These are phyloP conservation scores for Mortierella sp. DNA, from an alignment of 371 early-diverging fungal species.

Conservation along the genomic window DNA sequence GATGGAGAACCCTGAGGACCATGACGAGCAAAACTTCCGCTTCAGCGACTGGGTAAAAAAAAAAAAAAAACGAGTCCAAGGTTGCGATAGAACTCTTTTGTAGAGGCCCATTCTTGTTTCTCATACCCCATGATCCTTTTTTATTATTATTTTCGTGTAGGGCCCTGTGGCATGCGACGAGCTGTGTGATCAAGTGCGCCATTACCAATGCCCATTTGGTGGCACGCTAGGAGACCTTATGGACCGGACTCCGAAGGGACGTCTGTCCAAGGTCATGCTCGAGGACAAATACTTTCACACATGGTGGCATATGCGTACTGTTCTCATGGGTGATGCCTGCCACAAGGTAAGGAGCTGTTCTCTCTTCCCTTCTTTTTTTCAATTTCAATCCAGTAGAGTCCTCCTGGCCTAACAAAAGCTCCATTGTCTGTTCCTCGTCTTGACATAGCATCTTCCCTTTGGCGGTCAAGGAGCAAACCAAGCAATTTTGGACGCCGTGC, in stretches of 20 bases:
- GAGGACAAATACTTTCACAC: slow-evolving; percentile 36
- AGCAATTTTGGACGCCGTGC: slow-evolving; percentile 17
- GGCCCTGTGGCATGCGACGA: not conserved
- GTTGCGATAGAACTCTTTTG: too few species aligned
- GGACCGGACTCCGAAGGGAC: slow-evolving; percentile 14
- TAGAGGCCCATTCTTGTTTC: too few species aligned
- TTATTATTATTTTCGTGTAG: too few species aligned
- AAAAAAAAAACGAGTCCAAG: too few species aligned
- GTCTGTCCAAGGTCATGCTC: slow-evolving; percentile 26
- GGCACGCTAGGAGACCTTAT: slow-evolving; percentile 30
- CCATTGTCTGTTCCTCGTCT: not conserved
- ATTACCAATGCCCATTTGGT: slow-evolving; percentile 21
- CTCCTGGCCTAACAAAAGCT: not conserved
- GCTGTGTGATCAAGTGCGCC: slow-evolving; percentile 8
- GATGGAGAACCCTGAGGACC: slow-evolving; percentile 27
- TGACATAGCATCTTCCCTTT: slow-evolving; percentile 7
- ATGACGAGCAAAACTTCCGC: slow-evolving; percentile 23
- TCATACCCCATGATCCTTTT: too few species aligned
- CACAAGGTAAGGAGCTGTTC: slow-evolving; percentile 11
- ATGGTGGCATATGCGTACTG: slow-evolving; percentile 22
- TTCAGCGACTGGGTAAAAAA: slow-evolving; percentile 36
- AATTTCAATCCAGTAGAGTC: slow-evolving; percentile 8
- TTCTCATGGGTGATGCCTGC: slow-evolving; percentile 30
- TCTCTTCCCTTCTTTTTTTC: not conserved
- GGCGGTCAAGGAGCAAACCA: slow-evolving; percentile 35